Conservation (phyloP, 176 grass and related monocot genomes). For the Coix lacrymajobi region DNA sequence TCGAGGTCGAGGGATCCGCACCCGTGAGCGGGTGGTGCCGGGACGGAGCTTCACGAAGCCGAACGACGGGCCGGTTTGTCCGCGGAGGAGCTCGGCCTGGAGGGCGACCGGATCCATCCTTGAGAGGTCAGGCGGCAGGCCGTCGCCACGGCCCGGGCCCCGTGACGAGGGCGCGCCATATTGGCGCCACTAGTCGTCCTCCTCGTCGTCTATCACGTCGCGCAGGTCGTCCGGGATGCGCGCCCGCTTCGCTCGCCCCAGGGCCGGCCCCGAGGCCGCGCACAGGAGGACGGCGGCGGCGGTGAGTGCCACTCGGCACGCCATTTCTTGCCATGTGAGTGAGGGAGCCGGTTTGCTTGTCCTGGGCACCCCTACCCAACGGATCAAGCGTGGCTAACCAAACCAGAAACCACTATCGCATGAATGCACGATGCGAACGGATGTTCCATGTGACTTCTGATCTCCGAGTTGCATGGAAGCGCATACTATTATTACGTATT, state of each 20-base stretch:
- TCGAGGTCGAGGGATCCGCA: constrained; percentile 22
- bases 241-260: constrained; percentile 44
- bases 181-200: constrained; percentile 74
- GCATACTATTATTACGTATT: not conserved
- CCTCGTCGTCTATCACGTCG: constrained; percentile 81
- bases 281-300: constrained; percentile 19
- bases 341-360: not conserved
- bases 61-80: constrained; percentile 55
- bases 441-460: not conserved
- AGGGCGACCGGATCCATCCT: constrained; percentile 62
- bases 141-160: not conserved
- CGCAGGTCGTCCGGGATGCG: constrained; percentile 74
- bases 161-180: constrained; percentile 40
- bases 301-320: not conserved
- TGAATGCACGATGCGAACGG: not conserved
- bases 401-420: not conserved
- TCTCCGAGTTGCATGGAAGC: not conserved
- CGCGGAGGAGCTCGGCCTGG: constrained; percentile 72
- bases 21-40: constrained; percentile 50
- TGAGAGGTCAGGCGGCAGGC: constrained; percentile 56
- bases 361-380: not conserved
- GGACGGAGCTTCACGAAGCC: constrained; percentile 91
- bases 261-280: constrained; percentile 4
- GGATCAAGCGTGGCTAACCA: constrained; percentile 18
- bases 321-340: constrained; percentile 4